Base-by-base conservation (phyloP, 2,329 filamentous ascomycete genomes). In the Colletotrichum sp. region DNA sequence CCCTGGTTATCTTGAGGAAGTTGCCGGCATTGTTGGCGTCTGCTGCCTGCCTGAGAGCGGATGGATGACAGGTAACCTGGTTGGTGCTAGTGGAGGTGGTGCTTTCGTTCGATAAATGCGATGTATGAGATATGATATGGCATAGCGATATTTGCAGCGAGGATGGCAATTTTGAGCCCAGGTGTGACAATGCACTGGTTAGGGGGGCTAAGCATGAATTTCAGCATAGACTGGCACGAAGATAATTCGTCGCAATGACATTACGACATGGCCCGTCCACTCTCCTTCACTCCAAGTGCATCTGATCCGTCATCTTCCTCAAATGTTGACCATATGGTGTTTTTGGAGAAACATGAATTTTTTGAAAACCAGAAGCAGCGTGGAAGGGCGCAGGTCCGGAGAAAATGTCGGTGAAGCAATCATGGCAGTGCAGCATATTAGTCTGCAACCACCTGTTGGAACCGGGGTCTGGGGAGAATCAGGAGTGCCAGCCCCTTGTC, bases 1-100 rank as follows among this genome's bases (percentile, higher is more conserved):
- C 75, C 88, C 88, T 7, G 92, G 87, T 8, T 94, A 93, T 80
- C 90, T 91, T 15, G 87, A 89, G 75, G 93, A 95, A 84, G 88
- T 95, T 84, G 93, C 93, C 1, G 93, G 93, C 3, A 89, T 93
- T 8, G 91, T 95, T 57, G 93, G 90, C 6, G 94, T 95, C 92
- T 85, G 95, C 52, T 95, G 93, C 81, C 89, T 89, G 12, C 88
- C 89, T 18, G 93, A 95, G 82, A 89, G 88, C 36, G 90, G 88
- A 5, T 95, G 93, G 93, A 92, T 91, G 73, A 95, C 93, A 1
- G 93, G 93, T 4, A 93, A 91, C 81, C 90, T 94, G 39, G 88
- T 95, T 16, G 94, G 92, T 83, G 93, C 93, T 10, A 95, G 94
- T 80, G 93, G 93, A 6, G 85, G 86, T 24, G 73, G 73, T 60